Percentiles rank a stretch among this genome's conserved stretches.
Conservation (phyloP, 257 asterid genomes). For the Nicotiana knightiana region DNA sequence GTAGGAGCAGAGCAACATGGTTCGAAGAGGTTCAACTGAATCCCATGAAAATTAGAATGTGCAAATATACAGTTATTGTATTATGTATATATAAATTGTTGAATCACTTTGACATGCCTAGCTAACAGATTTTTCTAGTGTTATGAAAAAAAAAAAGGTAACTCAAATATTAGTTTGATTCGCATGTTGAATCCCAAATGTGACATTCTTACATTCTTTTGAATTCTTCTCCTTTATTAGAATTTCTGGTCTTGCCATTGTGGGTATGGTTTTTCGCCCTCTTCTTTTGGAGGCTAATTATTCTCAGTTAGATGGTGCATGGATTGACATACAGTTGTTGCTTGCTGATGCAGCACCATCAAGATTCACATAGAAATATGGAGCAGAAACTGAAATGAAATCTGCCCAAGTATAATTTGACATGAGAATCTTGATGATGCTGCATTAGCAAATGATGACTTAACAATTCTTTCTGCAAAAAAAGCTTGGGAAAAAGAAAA, state of each 20-base stretch:
- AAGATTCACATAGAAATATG: slow-evolving; percentile 22
- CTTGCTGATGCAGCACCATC: slow-evolving; percentile 32
- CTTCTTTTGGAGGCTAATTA: neutral
- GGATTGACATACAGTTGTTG: slow-evolving; percentile 9
- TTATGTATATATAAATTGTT: too few species aligned
- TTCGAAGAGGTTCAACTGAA: too few species aligned
- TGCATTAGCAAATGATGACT: slow-evolving; percentile 32
- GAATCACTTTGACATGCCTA: too few species aligned
- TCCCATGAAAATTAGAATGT: too few species aligned
- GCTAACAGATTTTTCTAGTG: too few species aligned
- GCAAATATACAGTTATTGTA: too few species aligned
- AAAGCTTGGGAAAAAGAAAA: neutral
- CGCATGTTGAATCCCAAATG: too few species aligned
- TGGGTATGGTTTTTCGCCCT: neutral
- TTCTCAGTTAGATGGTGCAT: neutral
- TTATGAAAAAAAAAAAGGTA: too few species aligned
- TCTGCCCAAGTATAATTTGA: neutral
- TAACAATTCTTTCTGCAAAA: neutral
- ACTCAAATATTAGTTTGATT: too few species aligned
- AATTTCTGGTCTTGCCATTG: neutral
- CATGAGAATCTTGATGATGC: slow-evolving; percentile 46
- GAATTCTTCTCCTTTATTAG: neutral
- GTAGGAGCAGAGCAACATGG: too few species aligned
- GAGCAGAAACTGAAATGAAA: neutral
- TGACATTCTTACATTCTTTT: too few species aligned